Evolutionary conservation across 352 stramenopile species (phyloP).

Genomic region (Aphanomyces astaci): DNA sequence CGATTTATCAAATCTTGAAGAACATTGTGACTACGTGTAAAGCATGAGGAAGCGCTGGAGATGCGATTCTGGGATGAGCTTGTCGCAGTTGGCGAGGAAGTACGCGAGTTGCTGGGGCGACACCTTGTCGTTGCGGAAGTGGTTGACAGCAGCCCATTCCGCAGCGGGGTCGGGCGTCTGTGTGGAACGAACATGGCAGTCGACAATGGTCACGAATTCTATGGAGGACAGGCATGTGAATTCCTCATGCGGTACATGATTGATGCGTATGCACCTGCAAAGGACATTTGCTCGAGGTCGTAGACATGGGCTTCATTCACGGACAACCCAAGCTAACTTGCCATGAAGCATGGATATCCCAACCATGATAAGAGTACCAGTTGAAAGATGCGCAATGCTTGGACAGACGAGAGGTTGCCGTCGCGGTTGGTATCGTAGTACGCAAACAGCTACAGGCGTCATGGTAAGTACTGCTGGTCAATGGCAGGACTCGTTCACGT

Average conservation of each 20-base stretch:
- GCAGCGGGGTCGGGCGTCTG: not conserved
- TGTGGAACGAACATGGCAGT: not conserved
- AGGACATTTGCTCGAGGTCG: slow-evolving; percentile 13
- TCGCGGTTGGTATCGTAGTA: slow-evolving; percentile 66
- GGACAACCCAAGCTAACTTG: slow-evolving; percentile 9
- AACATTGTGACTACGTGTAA: not conserved
- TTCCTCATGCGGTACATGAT: not conserved
- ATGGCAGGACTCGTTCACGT: too few relatives aligned
- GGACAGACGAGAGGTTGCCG: slow-evolving; percentile 44
- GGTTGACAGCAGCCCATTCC: slow-evolving; percentile 1
- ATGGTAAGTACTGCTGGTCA: too few relatives aligned
- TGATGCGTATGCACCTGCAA: not conserved
- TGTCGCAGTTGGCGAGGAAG: slow-evolving; percentile 4
- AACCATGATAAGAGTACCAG: slow-evolving; percentile 30
- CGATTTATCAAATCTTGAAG: too few relatives aligned
- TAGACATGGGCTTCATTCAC: slow-evolving; percentile 9
- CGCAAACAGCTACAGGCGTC: slow-evolving; percentile 46
- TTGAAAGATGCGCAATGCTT: slow-evolving; percentile 54
- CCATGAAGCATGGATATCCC: not conserved
- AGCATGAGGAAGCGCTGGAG: slow-evolving; percentile 13
- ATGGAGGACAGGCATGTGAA: not conserved
- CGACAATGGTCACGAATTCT: slow-evolving; percentile 15
- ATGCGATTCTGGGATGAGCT: not conserved
- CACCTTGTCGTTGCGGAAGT: slow-evolving; percentile 8
- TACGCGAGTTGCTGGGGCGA: slow-evolving; percentile 2